Evolutionary conservation across 768 basidiomycete species (phyloP), one percentile per base, ranked within the genome.

Genomic region (Lentinula lateritia): DNA sequence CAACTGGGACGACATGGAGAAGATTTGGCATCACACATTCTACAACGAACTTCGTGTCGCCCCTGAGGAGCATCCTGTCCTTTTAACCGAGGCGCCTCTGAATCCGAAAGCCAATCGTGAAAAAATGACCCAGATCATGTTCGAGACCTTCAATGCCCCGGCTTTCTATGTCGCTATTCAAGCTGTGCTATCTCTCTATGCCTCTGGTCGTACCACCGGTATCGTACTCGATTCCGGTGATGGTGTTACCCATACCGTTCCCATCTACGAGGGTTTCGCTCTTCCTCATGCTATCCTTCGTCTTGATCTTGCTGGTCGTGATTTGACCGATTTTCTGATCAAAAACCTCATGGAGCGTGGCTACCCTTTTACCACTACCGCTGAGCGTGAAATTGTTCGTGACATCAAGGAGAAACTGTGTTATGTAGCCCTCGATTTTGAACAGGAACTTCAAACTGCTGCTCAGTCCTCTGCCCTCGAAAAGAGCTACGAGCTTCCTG

Each of bases 61-160:
- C 4, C 92, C 93, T 34, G 92, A 95, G 75, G 92, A 93, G 80
- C 91, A 94, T 80, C 93, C 93, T 64, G 89, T 94, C 68, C 83
- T 95, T 61, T 81, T 94, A 72, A 95, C 93, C 63, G 93, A 95
- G 76, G 93, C 93, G 34, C 92, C 93, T 18, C 83, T 93, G 67
- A 95, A 95, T 81, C 92, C 93, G 67, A 94, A 94, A 80, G 89
- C 89, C 61, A 94, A 94, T 79, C 80, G 92, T 69, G 92, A 93
- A 80, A 92, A 93, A 83, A 93, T 90, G 89, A 93, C 92, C 65
- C 92, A 95, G 75, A 93, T 93, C 85, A 93, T 94, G 92, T 95
- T 95, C 75, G 92, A 95, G 80, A 95, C 92, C 12, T 94, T 94
- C 84, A 94, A 93, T 74, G 88, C 87, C 13, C 93, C 92, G 62